Conservation (phyloP, 495 filamentous ascomycete species). For the Penicillium cosmopolitanum region DNA sequence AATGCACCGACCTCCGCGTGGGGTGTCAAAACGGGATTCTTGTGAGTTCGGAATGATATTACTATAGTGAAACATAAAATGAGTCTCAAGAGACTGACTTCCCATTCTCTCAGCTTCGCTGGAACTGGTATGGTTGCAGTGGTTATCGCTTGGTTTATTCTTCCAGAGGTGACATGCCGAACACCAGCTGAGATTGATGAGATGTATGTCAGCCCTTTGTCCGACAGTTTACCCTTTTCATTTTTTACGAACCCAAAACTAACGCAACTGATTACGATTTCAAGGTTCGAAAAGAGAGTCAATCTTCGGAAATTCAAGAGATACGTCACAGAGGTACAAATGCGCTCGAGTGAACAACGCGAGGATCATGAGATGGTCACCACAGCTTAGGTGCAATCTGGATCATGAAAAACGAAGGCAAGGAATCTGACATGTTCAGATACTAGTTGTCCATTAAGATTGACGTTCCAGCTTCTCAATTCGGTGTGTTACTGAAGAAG, state of each 20-base stretch:
- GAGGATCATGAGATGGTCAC: constrained; percentile 5
- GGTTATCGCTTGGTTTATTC: constrained; percentile 43
- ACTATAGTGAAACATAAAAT: background rate
- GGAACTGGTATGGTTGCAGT: constrained; percentile 34
- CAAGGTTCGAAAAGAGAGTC: constrained; percentile 38
- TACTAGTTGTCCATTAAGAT: too few species aligned
- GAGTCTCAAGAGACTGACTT: background rate
- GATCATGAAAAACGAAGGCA: background rate
- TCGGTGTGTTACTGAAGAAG: too few species aligned
- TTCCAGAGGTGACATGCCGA: constrained; percentile 39
- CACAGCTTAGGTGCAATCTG: background rate
- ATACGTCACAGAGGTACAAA: constrained; percentile 37
- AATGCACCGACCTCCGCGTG: constrained; percentile 33
- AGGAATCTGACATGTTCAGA: background rate
- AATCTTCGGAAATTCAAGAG: constrained; percentile 38
- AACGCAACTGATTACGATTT: background rate
- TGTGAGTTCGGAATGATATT: constrained; percentile 26
- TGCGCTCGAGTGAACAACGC: constrained; percentile 21
- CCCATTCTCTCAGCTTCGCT: constrained; percentile 30
- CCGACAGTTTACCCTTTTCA: background rate
- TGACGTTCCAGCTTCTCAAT: too few species aligned
- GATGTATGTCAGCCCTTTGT: constrained; percentile 25
- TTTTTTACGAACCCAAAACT: background rate
- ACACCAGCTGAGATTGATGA: constrained; percentile 46
- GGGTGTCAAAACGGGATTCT: constrained; percentile 49